These are phyloP conservation scores for Arbutus unedo DNA, from an alignment of 148 eudicot genomes.

Conservation along the genomic window DNA sequence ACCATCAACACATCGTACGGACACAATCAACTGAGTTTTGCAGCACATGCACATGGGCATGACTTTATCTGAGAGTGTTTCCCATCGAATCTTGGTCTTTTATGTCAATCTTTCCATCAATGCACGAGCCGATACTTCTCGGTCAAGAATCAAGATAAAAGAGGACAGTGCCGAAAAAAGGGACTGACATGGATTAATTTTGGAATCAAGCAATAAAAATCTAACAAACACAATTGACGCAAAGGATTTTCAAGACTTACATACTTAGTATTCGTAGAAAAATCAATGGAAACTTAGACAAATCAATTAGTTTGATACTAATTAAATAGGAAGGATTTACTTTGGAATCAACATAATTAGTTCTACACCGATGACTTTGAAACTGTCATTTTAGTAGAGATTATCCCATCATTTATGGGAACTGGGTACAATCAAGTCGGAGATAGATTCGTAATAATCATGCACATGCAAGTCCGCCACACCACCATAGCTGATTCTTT, in stretches of 20 bases:
- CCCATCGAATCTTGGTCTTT: neutral
- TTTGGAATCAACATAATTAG: neutral
- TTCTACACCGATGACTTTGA: neutral
- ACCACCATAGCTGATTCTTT: too few species aligned
- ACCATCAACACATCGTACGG: neutral
- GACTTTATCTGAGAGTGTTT: neutral
- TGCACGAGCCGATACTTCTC: neutral
- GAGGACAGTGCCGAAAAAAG: neutral
- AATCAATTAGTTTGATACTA: neutral
- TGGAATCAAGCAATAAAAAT: neutral
- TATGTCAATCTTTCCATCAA: neutral
- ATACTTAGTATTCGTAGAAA: neutral
- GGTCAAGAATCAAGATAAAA: neutral
- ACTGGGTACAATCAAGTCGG: neutral
- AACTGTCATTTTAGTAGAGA: neutral
- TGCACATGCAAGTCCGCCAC: too few species aligned
- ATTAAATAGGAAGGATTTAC: neutral
- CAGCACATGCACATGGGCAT: neutral
- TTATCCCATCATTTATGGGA: neutral
- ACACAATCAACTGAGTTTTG: neutral
- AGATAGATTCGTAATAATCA: neutral
- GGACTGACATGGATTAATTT: neutral
- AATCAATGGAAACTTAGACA: neutral
- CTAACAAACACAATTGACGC: neutral
- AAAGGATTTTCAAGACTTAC: neutral